Evolutionary conservation across 805 yeast species (phyloP).

Genomic region (Tetrapisispora arboricola): DNA sequence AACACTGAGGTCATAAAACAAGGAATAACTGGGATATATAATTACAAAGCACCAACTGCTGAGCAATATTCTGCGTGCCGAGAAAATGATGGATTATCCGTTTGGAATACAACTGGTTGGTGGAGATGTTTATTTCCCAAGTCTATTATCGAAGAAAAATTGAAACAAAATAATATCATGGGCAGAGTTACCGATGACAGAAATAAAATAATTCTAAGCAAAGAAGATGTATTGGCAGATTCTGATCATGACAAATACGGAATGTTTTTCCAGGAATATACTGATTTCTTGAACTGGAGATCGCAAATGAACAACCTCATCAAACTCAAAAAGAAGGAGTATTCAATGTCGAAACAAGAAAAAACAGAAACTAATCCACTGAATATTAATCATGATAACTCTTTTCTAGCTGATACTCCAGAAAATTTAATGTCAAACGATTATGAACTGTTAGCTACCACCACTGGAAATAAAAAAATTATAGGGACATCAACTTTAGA

Average conservation of each 20-base stretch:
- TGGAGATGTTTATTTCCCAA: constrained; percentile 88
- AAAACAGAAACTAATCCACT: not conserved
- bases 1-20: constrained; percentile 5
- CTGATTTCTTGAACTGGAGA: constrained; percentile 59
- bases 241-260: constrained; percentile 38
- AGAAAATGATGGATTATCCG: constrained; percentile 54
- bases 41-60: constrained; percentile 46
- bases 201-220: constrained; percentile 33
- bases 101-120: constrained; percentile 77
- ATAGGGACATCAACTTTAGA: constrained; percentile 33
- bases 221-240: constrained; percentile 47
- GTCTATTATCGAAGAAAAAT: constrained; percentile 27
- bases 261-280: constrained; percentile 52
- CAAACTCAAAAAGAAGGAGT: constrained; percentile 22
- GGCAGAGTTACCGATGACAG: constrained; percentile 3
- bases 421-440: constrained; percentile 20
- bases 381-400: not conserved
- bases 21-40: constrained; percentile 35
- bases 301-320: constrained; percentile 40
- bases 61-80: constrained; percentile 53
- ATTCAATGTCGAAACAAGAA: not conserved
- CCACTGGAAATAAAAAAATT: constrained; percentile 14
- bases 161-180: constrained; percentile 7
- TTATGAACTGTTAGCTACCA: not conserved
- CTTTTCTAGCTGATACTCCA: constrained; percentile 9